Conservation (phyloP, 345 rosid species). For the Clarkia xantiana region DNA sequence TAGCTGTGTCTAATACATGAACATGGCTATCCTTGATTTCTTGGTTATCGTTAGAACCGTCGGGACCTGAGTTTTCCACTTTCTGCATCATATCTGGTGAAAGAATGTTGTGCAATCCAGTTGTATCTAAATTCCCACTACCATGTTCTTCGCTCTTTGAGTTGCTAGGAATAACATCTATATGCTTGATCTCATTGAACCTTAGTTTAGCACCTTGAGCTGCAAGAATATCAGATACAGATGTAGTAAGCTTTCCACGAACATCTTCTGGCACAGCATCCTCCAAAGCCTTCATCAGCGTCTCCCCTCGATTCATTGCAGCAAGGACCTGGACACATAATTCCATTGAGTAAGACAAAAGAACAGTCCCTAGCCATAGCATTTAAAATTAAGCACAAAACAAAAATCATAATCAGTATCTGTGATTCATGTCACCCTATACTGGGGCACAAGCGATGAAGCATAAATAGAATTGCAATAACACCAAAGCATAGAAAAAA, state of each 20-base stretch:
- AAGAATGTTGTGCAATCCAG: slow-evolving; percentile 15
- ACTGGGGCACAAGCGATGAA: too few species aligned
- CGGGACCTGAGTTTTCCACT: slow-evolving; percentile 18
- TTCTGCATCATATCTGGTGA: slow-evolving; percentile 28
- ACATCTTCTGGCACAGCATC: slow-evolving; percentile 94
- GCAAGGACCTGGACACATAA: slow-evolving; percentile 52
- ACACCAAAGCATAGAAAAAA: too few species aligned
- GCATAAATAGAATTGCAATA: too few species aligned
- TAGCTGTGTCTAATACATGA: slow-evolving; percentile 17
- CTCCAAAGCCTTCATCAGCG: slow-evolving; percentile 67
- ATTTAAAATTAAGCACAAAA: slow-evolving; percentile 5
- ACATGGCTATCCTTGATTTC: slow-evolving; percentile 14
- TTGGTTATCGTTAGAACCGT: slow-evolving; percentile 18
- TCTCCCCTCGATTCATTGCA: slow-evolving; percentile 84
- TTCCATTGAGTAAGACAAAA: slow-evolving; percentile 12
- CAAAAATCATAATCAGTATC: not conserved
- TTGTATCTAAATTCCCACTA: slow-evolving; percentile 20
- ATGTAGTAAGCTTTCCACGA: slow-evolving; percentile 57
- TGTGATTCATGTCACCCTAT: too few species aligned
- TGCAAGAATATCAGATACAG: slow-evolving; percentile 50
- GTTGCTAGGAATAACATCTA: slow-evolving; percentile 24
- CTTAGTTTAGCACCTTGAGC: slow-evolving; percentile 39
- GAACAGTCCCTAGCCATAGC: slow-evolving; percentile 9
- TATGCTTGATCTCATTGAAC: slow-evolving; percentile 25
- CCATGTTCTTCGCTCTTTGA: slow-evolving; percentile 26